phyloP scores from a whole-genome alignment of 2,329 filamentous ascomycete species.

The Pseudogymnoascus verrucosus region DNA sequence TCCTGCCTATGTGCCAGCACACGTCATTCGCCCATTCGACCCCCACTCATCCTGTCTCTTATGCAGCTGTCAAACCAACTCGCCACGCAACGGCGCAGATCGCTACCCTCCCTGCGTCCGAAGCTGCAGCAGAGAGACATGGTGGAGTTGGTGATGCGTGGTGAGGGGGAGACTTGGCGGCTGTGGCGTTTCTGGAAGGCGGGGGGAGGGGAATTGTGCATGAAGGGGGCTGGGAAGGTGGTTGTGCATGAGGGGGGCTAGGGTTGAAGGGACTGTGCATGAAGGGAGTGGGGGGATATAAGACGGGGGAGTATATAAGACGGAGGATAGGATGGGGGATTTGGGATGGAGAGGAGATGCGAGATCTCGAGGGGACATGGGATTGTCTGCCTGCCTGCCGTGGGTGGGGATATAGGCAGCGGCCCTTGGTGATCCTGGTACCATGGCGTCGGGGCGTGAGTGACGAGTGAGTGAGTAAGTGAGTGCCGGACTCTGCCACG shows the following conservation, averaged over 20 bases:
- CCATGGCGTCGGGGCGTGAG: not conserved
- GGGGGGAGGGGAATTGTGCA: not conserved
- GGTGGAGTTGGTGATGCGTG: not conserved
- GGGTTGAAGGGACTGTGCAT: not conserved
- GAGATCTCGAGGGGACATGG: not conserved
- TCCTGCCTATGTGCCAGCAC: not conserved
- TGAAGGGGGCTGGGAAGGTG: not conserved
- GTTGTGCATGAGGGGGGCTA: not conserved
- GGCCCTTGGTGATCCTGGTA: not conserved
- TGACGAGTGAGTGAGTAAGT: not conserved
- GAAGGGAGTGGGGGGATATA: not conserved
- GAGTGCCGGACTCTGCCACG: not conserved
- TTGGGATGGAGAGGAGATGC: not conserved
- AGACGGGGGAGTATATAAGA: not conserved
- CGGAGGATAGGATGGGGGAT: not conserved
- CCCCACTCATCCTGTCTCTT: not conserved
- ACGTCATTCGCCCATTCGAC: not conserved
- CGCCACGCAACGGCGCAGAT: not conserved
- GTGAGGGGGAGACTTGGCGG: not conserved
- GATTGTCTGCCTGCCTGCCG: not conserved
- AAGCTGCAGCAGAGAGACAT: not conserved
- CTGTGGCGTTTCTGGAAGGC: not conserved
- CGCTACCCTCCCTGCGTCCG: not conserved
- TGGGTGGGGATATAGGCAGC: not conserved
- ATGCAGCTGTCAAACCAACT: not conserved